Evolutionary conservation across 2,329 filamentous ascomycete genomes (phyloP).

Genomic region (Esteya vermicola): DNA sequence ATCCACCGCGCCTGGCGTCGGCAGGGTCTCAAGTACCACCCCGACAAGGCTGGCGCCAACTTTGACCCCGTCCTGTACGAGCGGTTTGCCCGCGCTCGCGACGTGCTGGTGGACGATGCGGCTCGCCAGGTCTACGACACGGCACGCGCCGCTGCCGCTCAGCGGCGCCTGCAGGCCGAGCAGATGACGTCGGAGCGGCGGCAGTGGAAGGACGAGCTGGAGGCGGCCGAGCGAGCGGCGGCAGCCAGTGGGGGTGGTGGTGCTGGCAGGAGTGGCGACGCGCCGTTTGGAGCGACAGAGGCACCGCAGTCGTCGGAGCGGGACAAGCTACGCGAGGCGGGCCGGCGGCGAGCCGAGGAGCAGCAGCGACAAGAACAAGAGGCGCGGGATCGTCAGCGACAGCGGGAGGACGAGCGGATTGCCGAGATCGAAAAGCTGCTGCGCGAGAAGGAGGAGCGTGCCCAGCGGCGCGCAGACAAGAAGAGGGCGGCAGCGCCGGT

Average conservation of each 20-base stretch:
- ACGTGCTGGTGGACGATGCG: constrained; percentile 59
- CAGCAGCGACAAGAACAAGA: constrained; percentile 25
- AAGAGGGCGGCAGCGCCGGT: constrained; percentile 14
- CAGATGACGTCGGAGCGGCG: constrained; percentile 59
- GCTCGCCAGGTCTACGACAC: constrained; percentile 68
- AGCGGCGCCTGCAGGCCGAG: constrained; percentile 56
- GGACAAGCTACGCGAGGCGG: constrained; percentile 19
- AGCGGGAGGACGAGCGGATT: constrained; percentile 24
- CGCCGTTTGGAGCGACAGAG: constrained; percentile 2
- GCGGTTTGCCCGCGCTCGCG: constrained; percentile 70
- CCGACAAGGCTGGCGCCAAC: constrained; percentile 68
- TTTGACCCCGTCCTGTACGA: constrained; percentile 77
- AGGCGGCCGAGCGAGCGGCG: constrained; percentile 51
- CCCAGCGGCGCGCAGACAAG: constrained; percentile 24
- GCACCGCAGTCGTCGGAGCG: constrained; percentile 12
- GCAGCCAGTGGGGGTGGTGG: constrained; percentile 26
- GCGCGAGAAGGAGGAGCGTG: constrained; percentile 24
- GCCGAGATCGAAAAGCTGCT: constrained; percentile 29
- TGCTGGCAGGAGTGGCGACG: neutral
- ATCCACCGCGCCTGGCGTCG: constrained; percentile 74
- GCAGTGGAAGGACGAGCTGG: constrained; percentile 75
- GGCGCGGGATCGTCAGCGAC: constrained; percentile 25
- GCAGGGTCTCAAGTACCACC: constrained; percentile 73
- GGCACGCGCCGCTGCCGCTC: constrained; percentile 54
- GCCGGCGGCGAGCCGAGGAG: constrained; percentile 23